phyloP scores from a whole-genome alignment of 1,284 basidiomycete genomes.

The Flammula alnicola region DNA sequence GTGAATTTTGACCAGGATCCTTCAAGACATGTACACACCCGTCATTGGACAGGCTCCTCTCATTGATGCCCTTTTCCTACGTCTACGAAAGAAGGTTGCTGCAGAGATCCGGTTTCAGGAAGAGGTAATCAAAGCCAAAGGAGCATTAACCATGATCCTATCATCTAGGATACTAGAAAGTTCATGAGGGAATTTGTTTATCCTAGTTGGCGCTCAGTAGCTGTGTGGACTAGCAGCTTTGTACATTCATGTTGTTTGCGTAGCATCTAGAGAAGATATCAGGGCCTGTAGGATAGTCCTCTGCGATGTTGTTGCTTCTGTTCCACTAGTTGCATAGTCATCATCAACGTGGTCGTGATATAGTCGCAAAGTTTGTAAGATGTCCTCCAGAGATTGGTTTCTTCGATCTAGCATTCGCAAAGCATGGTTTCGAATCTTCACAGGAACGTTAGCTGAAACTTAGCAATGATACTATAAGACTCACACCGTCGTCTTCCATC shows the following conservation, averaged over 20 bases:
- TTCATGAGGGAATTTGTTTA: constrained; percentile 12
- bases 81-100: constrained; percentile 82
- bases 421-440: constrained; percentile 74
- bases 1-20: constrained; percentile 17
- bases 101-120: constrained; percentile 92
- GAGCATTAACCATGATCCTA: constrained; percentile 93
- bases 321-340: constrained; percentile 37
- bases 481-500: constrained; percentile 98
- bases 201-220: neutral
- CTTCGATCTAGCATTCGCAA: constrained; percentile 77
- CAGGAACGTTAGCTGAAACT: neutral
- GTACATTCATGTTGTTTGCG: neutral
- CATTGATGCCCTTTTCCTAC: constrained; percentile 87
- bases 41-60: constrained; percentile 93
- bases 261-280: constrained; percentile 64
- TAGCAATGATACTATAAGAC: constrained; percentile 31
- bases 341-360: constrained; percentile 78
- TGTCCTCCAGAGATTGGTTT: constrained; percentile 65
- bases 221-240: neutral
- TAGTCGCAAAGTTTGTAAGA: constrained; percentile 66
- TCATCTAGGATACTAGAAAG: constrained; percentile 48
- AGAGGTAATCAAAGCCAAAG: constrained; percentile 84
- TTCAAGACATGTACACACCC: constrained; percentile 86
- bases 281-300: constrained; percentile 73
- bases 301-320: constrained; percentile 49